Evolutionary conservation across 1,284 basidiomycete genomes (phyloP), one percentile per base, ranked within the genome.

Genomic region (Phlebopus sp.): DNA sequence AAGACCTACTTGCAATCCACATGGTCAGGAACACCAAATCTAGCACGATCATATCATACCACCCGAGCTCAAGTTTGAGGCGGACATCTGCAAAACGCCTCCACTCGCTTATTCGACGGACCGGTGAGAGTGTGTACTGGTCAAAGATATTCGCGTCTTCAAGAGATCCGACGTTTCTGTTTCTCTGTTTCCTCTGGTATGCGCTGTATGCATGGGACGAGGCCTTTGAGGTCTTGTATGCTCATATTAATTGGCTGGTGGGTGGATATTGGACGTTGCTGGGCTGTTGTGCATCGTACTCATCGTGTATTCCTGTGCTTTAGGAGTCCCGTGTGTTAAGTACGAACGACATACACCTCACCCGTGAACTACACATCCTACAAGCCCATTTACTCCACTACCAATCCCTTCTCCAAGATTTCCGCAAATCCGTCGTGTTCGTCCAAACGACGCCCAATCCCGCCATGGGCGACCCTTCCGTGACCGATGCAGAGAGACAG

Each of bases 321-420:
- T 23, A 78, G 77, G 78, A 81, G 65, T 60, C 68, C 27, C 50
- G 59, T 21, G 69, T 75, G 3, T 66, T 79, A 5, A n/a, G 44
- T 25, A 57, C 48, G 23, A 65, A 68, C 37, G 66, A 70, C n/a
- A 69, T 74, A 27, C 55, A 62, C 13, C 60, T 74, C 15, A 78
- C 77, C 2, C 71, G 69, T 19, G 71, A 79, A 42, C 65, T 82
- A 18, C 78, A 82, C 52, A 64, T 72, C 47, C 59, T 81, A 29
- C 75, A 75, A 36, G 80, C 80, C 0, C 75, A 80, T 55, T 64
- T 82, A 9, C 66, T 81, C 18, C 75, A 79, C 53, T 78, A 79
- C 54, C 66, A 67, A 7, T 69, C 70, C 8, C 70, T 82, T 17
- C 69, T 82, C 17, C 64, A 71, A 5, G 74, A 79, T 49, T 81